Base-by-base conservation (phyloP, 2,329 filamentous ascomycete genomes). In the Alternaria sp. region DNA sequence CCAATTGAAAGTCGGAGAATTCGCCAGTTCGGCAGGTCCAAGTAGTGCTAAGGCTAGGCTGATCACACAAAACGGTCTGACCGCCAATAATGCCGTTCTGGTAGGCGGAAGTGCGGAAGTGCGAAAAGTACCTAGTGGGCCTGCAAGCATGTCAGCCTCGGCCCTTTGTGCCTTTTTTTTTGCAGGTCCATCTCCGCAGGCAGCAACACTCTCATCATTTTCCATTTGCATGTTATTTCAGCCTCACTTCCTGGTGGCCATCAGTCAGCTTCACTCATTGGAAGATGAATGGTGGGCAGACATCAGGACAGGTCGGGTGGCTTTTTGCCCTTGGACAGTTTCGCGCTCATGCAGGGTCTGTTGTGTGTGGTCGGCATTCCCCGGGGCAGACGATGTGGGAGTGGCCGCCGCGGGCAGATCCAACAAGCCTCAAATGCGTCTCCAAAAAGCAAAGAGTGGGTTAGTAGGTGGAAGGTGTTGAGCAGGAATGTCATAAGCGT, bases 291-390 rank as follows among this genome's bases (percentile, higher is more conserved):
- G 28, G 41, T 45, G 10, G 42, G 28, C 26, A 49, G 46, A 36
- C 13, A 8, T 14, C 24, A 45, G 42, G 48, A 13, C 33, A 51
- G 42, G 59, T 41, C 11, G 11, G 42, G 59, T 41, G 39, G 11
- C 21, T 41, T 11, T 11, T 7, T 57, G 28, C 26, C 29, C 49
- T 51, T 21, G 17, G 17, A 17, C 17, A 17, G 17, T 17, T 40
- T 42, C 51, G 59, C 59, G 41, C 56, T 62, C 61, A 65, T 65
- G 62, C 62, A 65, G 57, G 56, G 56, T 58, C 53, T 37, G 21
- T 51, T 28, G 17, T 17, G 17, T 17, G 17, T 17, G 11, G 5
- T 39, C 31, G 51, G 31, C 26, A 17, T 51, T 40, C 24, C 23
- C 33, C 48, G 48, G 48, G 23, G 24, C 36, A 34, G 23, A n/a